These are phyloP conservation scores for Gossypium davidsonii DNA, from an alignment of 441 rosid species.

Conservation along the genomic window DNA sequence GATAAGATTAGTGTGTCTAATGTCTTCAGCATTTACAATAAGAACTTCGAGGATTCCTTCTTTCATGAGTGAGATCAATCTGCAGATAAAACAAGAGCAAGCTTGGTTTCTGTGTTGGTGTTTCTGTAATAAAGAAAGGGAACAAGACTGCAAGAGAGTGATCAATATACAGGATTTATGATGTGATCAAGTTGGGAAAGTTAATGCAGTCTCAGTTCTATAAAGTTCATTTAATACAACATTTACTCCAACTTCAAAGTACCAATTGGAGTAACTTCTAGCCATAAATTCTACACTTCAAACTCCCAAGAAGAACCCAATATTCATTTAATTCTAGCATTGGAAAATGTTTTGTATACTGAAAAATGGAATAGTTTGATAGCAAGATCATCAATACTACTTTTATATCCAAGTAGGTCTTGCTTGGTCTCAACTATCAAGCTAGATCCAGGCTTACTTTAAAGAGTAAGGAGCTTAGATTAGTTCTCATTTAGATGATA, in stretches of 20 bases:
- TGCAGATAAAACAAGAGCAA: neutral
- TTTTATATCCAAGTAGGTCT: neutral
- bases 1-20: conserved; percentile 52
- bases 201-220: conserved; percentile 15
- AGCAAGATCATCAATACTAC: neutral
- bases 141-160: neutral
- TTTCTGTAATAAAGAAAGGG: neutral
- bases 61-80: conserved; percentile 28
- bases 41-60: conserved; percentile 64
- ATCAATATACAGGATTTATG: neutral
- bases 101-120: neutral
- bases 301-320: conserved; percentile 3
- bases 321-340: neutral
- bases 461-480: neutral
- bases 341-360: neutral
- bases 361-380: neutral
- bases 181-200: neutral
- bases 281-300: conserved; percentile 1
- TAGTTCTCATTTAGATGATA: neutral
- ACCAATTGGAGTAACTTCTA: conserved; percentile 1
- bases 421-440: neutral
- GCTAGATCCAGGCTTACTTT: neutral
- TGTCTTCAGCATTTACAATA: conserved; percentile 74
- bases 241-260: neutral
- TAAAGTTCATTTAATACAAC: conserved; percentile 1